Percentiles rank a stretch among this genome's conserved stretches.
Evolutionary conservation across 2,329 filamentous ascomycete species (phyloP).

Genomic region (Geoglossum cookeanum): DNA sequence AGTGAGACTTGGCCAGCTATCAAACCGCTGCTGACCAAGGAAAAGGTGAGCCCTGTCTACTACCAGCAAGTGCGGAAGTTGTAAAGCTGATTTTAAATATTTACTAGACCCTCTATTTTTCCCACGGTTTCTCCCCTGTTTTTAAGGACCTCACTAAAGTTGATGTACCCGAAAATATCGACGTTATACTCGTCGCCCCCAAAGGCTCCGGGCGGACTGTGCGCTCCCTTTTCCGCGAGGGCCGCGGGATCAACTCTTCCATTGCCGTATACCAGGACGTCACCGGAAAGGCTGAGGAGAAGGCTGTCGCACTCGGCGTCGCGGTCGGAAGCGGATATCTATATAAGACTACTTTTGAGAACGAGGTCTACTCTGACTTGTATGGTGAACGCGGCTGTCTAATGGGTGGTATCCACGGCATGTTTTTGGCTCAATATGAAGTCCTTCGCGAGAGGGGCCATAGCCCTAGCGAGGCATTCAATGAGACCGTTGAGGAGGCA

Average conservation of each 20-base stretch:
- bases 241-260: constrained; percentile 98
- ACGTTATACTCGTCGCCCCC: constrained; percentile 97
- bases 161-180: constrained; percentile 84
- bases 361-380: constrained; percentile 99
- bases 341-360: constrained; percentile 99
- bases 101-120: constrained; percentile 90
- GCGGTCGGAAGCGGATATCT: constrained; percentile 96
- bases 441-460: constrained; percentile 97
- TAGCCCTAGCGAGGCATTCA: constrained; percentile 96
- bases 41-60: constrained; percentile 48
- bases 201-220: constrained; percentile 98
- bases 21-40: constrained; percentile 96
- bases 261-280: constrained; percentile 98
- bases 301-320: constrained; percentile 88
- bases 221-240: constrained; percentile 95
- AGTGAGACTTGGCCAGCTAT: constrained; percentile 96
- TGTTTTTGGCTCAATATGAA: constrained; percentile 99
- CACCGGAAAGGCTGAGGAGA: constrained; percentile 94
- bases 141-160: constrained; percentile 99
- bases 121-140: constrained; percentile 98
- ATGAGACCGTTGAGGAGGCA: constrained; percentile 99
- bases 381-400: constrained; percentile 99
- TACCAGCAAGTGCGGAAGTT: not conserved
- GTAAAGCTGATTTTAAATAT: constrained; percentile 11
- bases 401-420: constrained; percentile 99